Evolutionary conservation across 1,139 yeast genomes (phyloP).

Genomic region (Debaryomyces robertsiae): DNA sequence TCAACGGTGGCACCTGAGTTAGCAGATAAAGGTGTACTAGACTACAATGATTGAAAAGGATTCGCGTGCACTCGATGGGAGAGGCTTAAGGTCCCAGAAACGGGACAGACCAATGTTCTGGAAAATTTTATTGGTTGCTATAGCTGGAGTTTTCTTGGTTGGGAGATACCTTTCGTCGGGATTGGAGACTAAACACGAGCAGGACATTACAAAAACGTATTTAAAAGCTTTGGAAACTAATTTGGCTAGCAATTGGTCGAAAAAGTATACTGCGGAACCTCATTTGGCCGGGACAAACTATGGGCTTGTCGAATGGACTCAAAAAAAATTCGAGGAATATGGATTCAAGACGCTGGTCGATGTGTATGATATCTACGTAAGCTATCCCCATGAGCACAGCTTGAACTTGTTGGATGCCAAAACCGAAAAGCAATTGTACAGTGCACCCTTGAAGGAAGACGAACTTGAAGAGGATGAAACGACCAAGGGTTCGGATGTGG

Average conservation of each 20-base stretch:
- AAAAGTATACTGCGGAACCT: conserved; percentile 57
- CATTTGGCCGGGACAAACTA: conserved; percentile 75
- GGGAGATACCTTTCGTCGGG: not conserved
- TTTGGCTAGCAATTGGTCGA: conserved; percentile 55
- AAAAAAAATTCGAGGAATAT: conserved; percentile 58
- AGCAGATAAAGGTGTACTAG: no score
- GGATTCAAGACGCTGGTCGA: conserved; percentile 58
- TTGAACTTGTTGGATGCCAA: conserved; percentile 41
- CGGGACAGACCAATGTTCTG: not conserved
- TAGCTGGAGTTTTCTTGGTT: conserved; percentile 1
- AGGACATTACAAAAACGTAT: conserved; percentile 20
- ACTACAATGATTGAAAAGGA: conserved; percentile 1
- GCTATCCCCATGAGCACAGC: conserved; percentile 51
- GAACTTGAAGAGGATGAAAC: conserved; percentile 70
- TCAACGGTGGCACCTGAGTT: no score
- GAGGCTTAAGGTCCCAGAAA: not conserved
- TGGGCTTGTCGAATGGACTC: conserved; percentile 67
- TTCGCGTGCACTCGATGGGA: not conserved
- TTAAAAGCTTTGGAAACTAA: conserved; percentile 47
- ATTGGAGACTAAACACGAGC: not conserved
- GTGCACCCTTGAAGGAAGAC: conserved; percentile 74
- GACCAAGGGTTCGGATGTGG: conserved; percentile 47
- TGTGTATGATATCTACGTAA: conserved; percentile 58
- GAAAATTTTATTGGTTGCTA: not conserved
- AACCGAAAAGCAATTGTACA: conserved; percentile 44